Evolutionary conservation across 805 yeast genomes (phyloP), one percentile per base, ranked within the genome.

Genomic region (Kuraishia borneana): DNA sequence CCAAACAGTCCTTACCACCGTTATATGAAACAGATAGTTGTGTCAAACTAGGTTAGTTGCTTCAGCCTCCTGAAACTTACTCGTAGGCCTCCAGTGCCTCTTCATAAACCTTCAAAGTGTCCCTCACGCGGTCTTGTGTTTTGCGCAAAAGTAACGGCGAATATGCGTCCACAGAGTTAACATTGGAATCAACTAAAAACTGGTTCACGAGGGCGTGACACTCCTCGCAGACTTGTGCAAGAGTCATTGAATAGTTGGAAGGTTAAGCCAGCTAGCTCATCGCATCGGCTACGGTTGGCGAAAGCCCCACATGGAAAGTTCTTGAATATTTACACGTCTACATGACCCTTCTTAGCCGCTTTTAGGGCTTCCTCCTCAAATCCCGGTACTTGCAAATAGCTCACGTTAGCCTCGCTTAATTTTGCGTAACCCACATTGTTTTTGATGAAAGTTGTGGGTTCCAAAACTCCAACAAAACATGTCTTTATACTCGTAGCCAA

Each of bases 1-100:
- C 96, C 31, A 88, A 70, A 47, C 97, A 92, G 58, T 92, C 98
- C 50, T 92, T 92, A 2, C 98, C 98, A 8, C 98, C 98, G 51
- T 92, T 92, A 54, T 81, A 92, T 2, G 95, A 82, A 10, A 92
- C 64, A 0, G 96, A 80, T 3, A 83, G 56, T 38, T 80, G 76
- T 9, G 65, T 60, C 10, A 60, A 35, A 2, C 42, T 37, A 37
- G 47, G 51, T 9, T 6, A 9, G n/a, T 10, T 10, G 7, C 14
- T 26, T 6, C 7, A 7, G n/a, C 7, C 8, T 26, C 16, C 8
- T 26, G 14, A 6, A 26, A 26, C 29, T 10, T 10, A 26, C 16
- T 10, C 14, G 20, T 28, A 32, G 18, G 36, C 31, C 0, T 48
- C 39, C 5, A 57, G 37, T 3, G 45, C 40, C 8, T 42, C 37